Base-by-base conservation (phyloP, 1,139 yeast species). In the Saccharomyces pastorianus region DNA sequence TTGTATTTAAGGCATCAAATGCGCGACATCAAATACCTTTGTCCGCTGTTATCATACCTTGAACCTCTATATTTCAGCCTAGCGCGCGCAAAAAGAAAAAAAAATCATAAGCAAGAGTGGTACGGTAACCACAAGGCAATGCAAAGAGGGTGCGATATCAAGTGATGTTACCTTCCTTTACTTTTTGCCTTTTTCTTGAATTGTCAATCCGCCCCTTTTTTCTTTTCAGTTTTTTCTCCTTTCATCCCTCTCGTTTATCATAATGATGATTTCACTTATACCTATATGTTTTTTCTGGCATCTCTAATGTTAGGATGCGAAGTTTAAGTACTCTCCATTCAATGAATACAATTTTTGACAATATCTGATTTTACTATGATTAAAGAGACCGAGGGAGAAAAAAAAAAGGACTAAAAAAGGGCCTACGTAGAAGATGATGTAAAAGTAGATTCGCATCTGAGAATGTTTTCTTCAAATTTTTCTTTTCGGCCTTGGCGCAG, bases 241-340 rank as follows among this genome's bases (percentile, higher is more conserved):
- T 42, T 23, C 25, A 32, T 46, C 31, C 31, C 31, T 27, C 29
- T 26, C 42, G 44, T 41, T 44, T 51, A 20, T 28, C 26, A 29
- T 47, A 52, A 63, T 64, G 69, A 65, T 65, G 69, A 65, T 59
- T 61, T 51, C 58, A 53, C 54, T 47, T 47, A 54, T 56, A 54
- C 51, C 41, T 56, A 51, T 56, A 55, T 59, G 58, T 59, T 60
- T 56, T 66, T 66, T 66, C 70, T 66, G 70, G 70, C 70, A 66
- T 66, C 70, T 66, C 69, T 66, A 66, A 66, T 65, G 69, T 62
- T 66, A 66, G 70, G 59, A 59, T 62, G 54, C 46, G 67, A 59
- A 57, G 70, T 66, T 66, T 66, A 64, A 66, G 70, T 66, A 66
- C 70, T 59, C 55, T 61, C 64, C 68, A 64, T 29, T 64, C 70